Percentiles rank a stretch among this genome's conserved stretches.
These are phyloP conservation scores for Lactarius akahatsu DNA, from an alignment of 768 basidiomycete species.

Conservation along the genomic window DNA sequence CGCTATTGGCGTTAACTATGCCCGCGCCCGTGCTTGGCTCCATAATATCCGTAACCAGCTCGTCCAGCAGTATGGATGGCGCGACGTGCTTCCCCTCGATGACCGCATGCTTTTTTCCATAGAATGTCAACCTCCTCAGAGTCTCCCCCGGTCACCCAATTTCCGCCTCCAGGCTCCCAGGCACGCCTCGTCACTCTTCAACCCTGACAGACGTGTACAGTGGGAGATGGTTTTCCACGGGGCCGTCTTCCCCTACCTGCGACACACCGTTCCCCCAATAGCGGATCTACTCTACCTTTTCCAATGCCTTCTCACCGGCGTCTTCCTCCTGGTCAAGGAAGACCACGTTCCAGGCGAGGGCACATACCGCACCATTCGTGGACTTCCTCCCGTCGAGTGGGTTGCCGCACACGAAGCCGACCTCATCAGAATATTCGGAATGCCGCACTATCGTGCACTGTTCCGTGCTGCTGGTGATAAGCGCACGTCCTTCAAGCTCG, in stretches of 20 bases:
- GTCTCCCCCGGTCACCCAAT: conserved; percentile 72
- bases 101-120: conserved; percentile 75
- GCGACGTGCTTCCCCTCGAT: conserved; percentile 58
- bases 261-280: conserved; percentile 41
- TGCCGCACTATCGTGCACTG: conserved; percentile 65
- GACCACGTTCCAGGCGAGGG: conserved; percentile 67
- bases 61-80: conserved; percentile 68
- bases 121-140: conserved; percentile 70
- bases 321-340: conserved; percentile 61
- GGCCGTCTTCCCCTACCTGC: conserved; percentile 40
- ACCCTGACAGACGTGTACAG: conserved; percentile 77
- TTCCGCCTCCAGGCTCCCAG: conserved; percentile 71
- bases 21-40: conserved; percentile 77
- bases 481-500: conserved; percentile 70
- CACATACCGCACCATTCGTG: conserved; percentile 71
- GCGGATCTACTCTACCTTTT: conserved; percentile 42
- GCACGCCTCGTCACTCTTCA: conserved; percentile 83
- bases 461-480: conserved; percentile 72
- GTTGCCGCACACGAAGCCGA: conserved; percentile 64
- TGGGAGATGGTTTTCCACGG: conserved; percentile 87
- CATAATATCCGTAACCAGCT: conserved; percentile 60
- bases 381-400: conserved; percentile 76
- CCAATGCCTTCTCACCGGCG: conserved; percentile 44
- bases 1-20: conserved; percentile 76
- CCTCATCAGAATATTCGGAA: conserved; percentile 74